Percentiles rank a stretch among this genome's conserved stretches.
Conservation (phyloP, 345 rosid genomes). For the Brassica rapa region DNA sequence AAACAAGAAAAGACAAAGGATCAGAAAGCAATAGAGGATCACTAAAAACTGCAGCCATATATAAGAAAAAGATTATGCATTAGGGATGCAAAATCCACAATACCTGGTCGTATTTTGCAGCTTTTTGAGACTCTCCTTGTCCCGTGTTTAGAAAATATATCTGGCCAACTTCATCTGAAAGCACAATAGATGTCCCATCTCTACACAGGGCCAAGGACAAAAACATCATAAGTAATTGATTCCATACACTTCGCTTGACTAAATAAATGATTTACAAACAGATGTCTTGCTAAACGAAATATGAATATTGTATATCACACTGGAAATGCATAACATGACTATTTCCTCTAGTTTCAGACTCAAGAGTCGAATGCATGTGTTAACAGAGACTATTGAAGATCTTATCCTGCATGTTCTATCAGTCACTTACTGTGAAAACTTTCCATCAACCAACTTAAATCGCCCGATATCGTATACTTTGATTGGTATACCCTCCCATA, state of each 20-base stretch:
- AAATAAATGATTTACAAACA: slow-evolving; percentile 8
- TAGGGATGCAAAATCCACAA: slow-evolving; percentile 19
- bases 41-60: slow-evolving; percentile 14
- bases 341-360: slow-evolving; percentile 27
- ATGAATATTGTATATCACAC: slow-evolving; percentile 24
- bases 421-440: slow-evolving; percentile 94
- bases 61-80: slow-evolving; percentile 29
- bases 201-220: slow-evolving; percentile 44
- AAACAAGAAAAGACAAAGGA: slow-evolving; percentile 26
- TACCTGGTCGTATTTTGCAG: slow-evolving; percentile 97
- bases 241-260: slow-evolving; percentile 18
- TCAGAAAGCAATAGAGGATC: slow-evolving; percentile 26
- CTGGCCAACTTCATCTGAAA: slow-evolving; percentile 99
- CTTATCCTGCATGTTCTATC: slow-evolving; percentile 20
- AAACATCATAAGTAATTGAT: neutral
- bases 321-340: slow-evolving; percentile 22
- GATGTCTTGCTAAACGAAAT: slow-evolving; percentile 11
- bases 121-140: slow-evolving; percentile 95
- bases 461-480: slow-evolving; percentile 82
- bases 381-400: slow-evolving; percentile 10
- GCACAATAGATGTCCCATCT: slow-evolving; percentile 98
- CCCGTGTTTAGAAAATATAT: slow-evolving; percentile 90
- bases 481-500: slow-evolving; percentile 97
- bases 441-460: slow-evolving; percentile 96
- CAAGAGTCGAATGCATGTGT: slow-evolving; percentile 13